These are phyloP conservation scores for Ascochyta viciae-villosae DNA, from an alignment of 2,329 filamentous ascomycete genomes.

Conservation along the genomic window DNA sequence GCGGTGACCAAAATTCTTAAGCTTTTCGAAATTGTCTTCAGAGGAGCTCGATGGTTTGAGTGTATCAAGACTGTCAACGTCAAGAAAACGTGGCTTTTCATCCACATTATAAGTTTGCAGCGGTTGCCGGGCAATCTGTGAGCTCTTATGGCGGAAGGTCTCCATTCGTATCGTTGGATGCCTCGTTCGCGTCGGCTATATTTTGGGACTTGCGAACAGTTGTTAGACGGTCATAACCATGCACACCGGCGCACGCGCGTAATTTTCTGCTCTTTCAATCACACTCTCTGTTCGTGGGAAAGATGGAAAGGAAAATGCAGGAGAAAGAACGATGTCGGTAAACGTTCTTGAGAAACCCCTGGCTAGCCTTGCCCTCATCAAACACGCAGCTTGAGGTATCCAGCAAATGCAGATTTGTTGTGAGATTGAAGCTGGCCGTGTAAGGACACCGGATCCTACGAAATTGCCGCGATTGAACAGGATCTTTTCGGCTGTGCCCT, in stretches of 20 bases:
- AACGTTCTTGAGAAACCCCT: not conserved
- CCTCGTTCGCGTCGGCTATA: slow-evolving; percentile 10
- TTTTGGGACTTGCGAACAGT: slow-evolving; percentile 22
- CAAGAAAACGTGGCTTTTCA: slow-evolving; percentile 12
- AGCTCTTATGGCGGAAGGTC: not conserved
- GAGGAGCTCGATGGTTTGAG: slow-evolving; percentile 23
- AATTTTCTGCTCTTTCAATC: not conserved
- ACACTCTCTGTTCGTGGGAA: not conserved
- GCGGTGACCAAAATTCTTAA: slow-evolving; percentile 26
- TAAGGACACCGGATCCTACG: not conserved
- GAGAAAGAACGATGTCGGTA: not conserved
- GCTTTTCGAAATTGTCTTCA: slow-evolving; percentile 17
- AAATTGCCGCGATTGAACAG: not conserved
- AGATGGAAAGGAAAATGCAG: not conserved
- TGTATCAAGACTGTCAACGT: slow-evolving; percentile 27
- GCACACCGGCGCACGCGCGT: slow-evolving; percentile 3
- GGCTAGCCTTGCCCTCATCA: not conserved
- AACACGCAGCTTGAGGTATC: slow-evolving; percentile 2
- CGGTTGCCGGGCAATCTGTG: slow-evolving; percentile 7
- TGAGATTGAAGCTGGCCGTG: no score
- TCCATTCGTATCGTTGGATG: not conserved
- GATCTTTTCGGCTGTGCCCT: not conserved
- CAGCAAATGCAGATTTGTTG: not conserved
- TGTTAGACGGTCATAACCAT: slow-evolving; percentile 26
- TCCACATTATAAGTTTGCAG: slow-evolving; percentile 5